Evolutionary conservation across 495 filamentous ascomycete genomes (phyloP).

Genomic region (Diplogelasinospora grovesii): DNA sequence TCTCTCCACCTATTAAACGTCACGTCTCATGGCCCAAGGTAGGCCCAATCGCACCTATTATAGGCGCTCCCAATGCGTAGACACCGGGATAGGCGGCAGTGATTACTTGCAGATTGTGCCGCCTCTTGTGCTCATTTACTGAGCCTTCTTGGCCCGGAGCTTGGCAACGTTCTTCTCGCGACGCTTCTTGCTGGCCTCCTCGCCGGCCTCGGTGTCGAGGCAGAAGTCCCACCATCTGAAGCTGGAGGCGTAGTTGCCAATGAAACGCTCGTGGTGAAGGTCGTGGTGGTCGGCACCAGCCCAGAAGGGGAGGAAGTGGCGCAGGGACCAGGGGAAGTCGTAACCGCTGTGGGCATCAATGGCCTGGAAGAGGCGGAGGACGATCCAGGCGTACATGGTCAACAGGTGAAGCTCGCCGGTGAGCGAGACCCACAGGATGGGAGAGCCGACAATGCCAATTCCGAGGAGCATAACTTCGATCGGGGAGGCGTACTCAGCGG

Average conservation of each 20-base stretch:
- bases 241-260: slow-evolving; percentile 95
- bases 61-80: too few relatives aligned
- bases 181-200: slow-evolving; percentile 77
- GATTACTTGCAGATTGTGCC: too few relatives aligned
- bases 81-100: neutral
- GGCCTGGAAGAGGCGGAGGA: slow-evolving; percentile 88
- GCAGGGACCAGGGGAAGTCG: slow-evolving; percentile 94
- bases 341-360: slow-evolving; percentile 97
- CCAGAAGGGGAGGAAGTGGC: slow-evolving; percentile 97
- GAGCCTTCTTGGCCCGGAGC: slow-evolving; percentile 54
- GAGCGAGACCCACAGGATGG: slow-evolving; percentile 77
- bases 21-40: too few relatives aligned
- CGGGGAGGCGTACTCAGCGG: slow-evolving; percentile 94
- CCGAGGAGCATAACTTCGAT: slow-evolving; percentile 98
- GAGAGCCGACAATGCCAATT: slow-evolving; percentile 76
- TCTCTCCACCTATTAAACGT: too few relatives aligned
- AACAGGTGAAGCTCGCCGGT: slow-evolving; percentile 86
- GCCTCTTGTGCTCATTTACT: slow-evolving; percentile 35
- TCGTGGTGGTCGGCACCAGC: slow-evolving; percentile 96
- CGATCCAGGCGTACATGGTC: slow-evolving; percentile 98
- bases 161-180: slow-evolving; percentile 70
- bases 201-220: slow-evolving; percentile 87
- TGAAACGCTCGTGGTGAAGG: slow-evolving; percentile 92
- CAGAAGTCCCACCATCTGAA: slow-evolving; percentile 99
- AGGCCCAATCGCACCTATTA: too few relatives aligned